Percentiles rank a stretch among this genome's conserved stretches.
Conservation (phyloP, 208 protist genomes). For the Leishmania guyanensis region DNA sequence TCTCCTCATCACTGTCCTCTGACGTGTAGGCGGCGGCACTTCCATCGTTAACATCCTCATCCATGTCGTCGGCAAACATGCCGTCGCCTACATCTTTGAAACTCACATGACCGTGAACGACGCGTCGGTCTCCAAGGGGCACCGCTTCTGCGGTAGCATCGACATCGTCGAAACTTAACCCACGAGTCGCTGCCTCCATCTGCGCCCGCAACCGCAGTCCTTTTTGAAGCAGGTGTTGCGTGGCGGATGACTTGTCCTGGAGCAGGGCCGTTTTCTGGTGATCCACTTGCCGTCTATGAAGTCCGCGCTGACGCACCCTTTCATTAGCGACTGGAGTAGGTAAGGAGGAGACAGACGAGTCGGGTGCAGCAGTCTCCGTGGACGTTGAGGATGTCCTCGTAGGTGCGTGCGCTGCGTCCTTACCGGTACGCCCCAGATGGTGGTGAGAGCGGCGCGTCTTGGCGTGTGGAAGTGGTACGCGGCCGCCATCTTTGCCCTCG, state of each 20-base stretch:
- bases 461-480: slow-evolving; percentile 14
- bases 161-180: background rate
- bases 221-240: slow-evolving; percentile 44
- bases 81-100: slow-evolving; percentile 4
- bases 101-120: background rate
- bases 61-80: background rate
- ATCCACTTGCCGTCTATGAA: background rate
- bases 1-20: slow-evolving; percentile 54
- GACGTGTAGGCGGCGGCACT: slow-evolving; percentile 39
- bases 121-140: background rate
- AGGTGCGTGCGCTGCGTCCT: background rate
- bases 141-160: background rate
- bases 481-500: slow-evolving; percentile 8
- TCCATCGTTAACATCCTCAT: slow-evolving; percentile 1
- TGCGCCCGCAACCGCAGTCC: slow-evolving; percentile 44
- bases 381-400: slow-evolving; percentile 3
- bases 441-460: slow-evolving; percentile 27
- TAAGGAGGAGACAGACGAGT: slow-evolving; percentile 1
- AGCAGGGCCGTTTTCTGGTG: background rate
- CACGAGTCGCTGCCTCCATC: slow-evolving; percentile 44
- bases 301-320: background rate
- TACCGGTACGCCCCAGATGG: slow-evolving; percentile 10
- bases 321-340: background rate
- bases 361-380: background rate
- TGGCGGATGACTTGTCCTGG: slow-evolving; percentile 14